phyloP scores from a whole-genome alignment of 2,329 filamentous ascomycete species.

The Aspergillus melleus region DNA sequence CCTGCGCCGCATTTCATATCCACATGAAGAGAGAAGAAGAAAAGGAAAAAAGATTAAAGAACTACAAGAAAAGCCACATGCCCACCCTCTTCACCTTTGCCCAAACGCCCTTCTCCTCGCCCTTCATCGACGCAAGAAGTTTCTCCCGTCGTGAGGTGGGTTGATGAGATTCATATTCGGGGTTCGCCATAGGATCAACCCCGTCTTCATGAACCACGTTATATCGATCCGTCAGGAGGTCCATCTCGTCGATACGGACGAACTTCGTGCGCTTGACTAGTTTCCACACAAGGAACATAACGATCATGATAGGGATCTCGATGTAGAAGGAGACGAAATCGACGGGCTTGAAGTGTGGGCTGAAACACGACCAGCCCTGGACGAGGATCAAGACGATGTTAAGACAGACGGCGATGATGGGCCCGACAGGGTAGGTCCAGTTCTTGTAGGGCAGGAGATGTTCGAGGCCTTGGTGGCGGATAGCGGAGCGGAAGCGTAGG shows the following conservation, averaged over 20 bases:
- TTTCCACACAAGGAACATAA: conserved; percentile 60
- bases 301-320: conserved; percentile 60
- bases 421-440: conserved; percentile 66
- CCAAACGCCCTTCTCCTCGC: conserved; percentile 12
- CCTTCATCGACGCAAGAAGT: neutral
- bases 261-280: conserved; percentile 50
- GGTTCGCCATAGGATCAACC: conserved; percentile 23
- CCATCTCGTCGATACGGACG: conserved; percentile 50
- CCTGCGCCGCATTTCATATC: no score
- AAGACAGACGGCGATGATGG: conserved; percentile 56
- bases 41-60: no score
- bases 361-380: conserved; percentile 63
- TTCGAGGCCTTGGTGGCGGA: conserved; percentile 60
- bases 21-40: no score
- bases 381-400: conserved; percentile 62
- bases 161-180: conserved; percentile 20
- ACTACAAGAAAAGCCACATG: conserved; percentile 40
- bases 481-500: conserved; percentile 62
- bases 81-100: conserved; percentile 32
- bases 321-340: conserved; percentile 66
- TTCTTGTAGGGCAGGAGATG: conserved; percentile 65
- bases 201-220: conserved; percentile 9
- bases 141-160: neutral
- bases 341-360: conserved; percentile 57
- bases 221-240: conserved; percentile 52